phyloP scores from a whole-genome alignment of 371 early-diverging fungal species.

The Sporodiniella umbellata region DNA sequence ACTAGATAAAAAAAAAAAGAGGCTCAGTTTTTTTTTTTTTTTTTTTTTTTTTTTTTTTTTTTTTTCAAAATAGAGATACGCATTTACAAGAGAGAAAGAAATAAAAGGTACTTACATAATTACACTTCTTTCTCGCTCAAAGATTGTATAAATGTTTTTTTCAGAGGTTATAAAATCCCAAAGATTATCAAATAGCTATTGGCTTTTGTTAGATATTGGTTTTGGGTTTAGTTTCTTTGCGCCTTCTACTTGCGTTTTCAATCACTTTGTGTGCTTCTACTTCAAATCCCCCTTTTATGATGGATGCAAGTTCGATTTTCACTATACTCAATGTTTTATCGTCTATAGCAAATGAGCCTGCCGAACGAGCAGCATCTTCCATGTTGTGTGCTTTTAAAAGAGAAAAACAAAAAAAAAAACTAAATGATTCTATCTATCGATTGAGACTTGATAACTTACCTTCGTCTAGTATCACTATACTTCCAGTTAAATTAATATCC shows the following conservation, averaged over 20 bases:
- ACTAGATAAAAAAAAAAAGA: conserved; percentile 4
- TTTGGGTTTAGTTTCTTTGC: too few relatives aligned
- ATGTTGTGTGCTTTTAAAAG: conserved; percentile 56
- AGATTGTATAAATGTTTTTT: conserved; percentile 16
- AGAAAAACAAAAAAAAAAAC: background rate
- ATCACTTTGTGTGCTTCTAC: conserved; percentile 19
- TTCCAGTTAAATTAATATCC: conserved; percentile 55
- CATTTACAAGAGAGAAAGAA: too few relatives aligned
- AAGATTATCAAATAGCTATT: conserved; percentile 15
- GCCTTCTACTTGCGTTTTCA: too few relatives aligned
- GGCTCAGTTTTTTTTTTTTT: too few relatives aligned
- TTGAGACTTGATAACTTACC: conserved; percentile 41
- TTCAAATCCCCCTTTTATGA: conserved; percentile 20
- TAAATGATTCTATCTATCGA: background rate
- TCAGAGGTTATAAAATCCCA: conserved; percentile 16
- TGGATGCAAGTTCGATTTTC: conserved; percentile 32
- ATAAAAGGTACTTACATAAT: conserved; percentile 46
- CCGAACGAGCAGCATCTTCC: conserved; percentile 54
- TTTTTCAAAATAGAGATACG: too few relatives aligned
- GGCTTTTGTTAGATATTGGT: too few relatives aligned
- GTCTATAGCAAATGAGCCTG: conserved; percentile 50
- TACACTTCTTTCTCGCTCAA: conserved; percentile 37
- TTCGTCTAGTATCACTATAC: conserved; percentile 91
- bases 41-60: too few relatives aligned
- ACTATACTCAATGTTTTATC: conserved; percentile 38